A percentile compares a stretch with the other conserved stretches of the same genome.
Conservation (phyloP, 768 basidiomycete species). For the Pulveroboletus ravenelii region DNA sequence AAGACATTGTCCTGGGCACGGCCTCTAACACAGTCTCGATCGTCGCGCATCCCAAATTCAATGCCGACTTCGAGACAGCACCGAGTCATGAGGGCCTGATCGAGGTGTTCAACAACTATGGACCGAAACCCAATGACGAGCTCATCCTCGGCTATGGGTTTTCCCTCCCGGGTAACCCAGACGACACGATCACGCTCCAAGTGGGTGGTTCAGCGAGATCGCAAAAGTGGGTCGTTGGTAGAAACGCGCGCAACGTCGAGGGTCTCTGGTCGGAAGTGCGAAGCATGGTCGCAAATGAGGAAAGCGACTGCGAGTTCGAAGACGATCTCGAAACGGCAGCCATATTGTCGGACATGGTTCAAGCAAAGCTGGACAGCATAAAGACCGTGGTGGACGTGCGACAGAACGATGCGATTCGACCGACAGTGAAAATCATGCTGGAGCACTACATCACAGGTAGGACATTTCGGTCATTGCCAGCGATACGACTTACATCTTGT, state of each 20-base stretch:
- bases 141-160: conserved; percentile 93
- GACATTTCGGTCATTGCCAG: conserved; percentile 1
- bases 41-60: conserved; percentile 44
- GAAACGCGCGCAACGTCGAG: conserved; percentile 49
- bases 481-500: background rate
- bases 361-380: conserved; percentile 44
- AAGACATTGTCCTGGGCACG: conserved; percentile 12
- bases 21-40: conserved; percentile 51
- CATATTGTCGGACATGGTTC: conserved; percentile 63
- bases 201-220: conserved; percentile 47
- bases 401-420: conserved; percentile 34
- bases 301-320: conserved; percentile 40
- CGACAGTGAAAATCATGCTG: conserved; percentile 62
- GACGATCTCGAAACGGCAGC: conserved; percentile 66
- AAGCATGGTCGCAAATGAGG: conserved; percentile 24
- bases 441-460: conserved; percentile 63
- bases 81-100: conserved; percentile 29
- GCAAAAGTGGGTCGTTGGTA: conserved; percentile 60
- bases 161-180: conserved; percentile 69
- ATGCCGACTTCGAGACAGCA: conserved; percentile 14
- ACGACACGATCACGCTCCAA: conserved; percentile 81
- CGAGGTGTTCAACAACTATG: conserved; percentile 83
- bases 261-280: conserved; percentile 58
- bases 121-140: conserved; percentile 85
- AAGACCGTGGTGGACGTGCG: conserved; percentile 32